These are phyloP conservation scores for Suillus subalutaceus DNA, from an alignment of 768 basidiomycete species.

Conservation along the genomic window DNA sequence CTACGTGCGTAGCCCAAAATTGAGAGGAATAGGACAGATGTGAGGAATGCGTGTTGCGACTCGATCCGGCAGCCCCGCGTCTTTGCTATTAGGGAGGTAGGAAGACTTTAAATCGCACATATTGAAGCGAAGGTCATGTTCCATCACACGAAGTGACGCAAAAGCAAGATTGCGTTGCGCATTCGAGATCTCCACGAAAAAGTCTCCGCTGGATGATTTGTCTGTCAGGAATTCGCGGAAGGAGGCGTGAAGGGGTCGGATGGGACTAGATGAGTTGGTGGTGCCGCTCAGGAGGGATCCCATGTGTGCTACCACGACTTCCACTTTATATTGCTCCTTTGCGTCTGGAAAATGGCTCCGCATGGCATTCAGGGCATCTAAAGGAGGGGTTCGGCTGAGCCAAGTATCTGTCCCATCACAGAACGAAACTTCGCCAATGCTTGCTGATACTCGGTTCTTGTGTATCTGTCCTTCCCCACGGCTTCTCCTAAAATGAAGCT, in stretches of 20 bases:
- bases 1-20: too few species aligned
- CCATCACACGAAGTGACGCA: conserved; percentile 31
- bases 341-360: not conserved
- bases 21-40: too few species aligned
- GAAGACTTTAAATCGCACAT: conserved; percentile 37
- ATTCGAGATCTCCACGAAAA: conserved; percentile 12
- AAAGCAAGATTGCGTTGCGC: conserved; percentile 6
- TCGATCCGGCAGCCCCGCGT: conserved; percentile 9
- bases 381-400: not conserved
- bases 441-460: fast-evolving
- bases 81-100: conserved; percentile 29
- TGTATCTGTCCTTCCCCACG: not conserved
- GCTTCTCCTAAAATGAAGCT: not conserved
- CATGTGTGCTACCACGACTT: not conserved
- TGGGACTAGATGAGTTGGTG: not conserved
- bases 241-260: conserved; percentile 28
- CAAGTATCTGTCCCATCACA: conserved; percentile 9
- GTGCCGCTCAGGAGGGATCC: conserved; percentile 14
- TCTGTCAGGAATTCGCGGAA: conserved; percentile 29
- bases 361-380: not conserved
- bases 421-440: not conserved
- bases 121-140: conserved; percentile 35
- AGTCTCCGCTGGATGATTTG: conserved; percentile 15
- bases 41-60: too few species aligned
- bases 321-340: too few species aligned